Conservation (phyloP, 441 rosid genomes). For the Bocquillonia castaneifolia region DNA sequence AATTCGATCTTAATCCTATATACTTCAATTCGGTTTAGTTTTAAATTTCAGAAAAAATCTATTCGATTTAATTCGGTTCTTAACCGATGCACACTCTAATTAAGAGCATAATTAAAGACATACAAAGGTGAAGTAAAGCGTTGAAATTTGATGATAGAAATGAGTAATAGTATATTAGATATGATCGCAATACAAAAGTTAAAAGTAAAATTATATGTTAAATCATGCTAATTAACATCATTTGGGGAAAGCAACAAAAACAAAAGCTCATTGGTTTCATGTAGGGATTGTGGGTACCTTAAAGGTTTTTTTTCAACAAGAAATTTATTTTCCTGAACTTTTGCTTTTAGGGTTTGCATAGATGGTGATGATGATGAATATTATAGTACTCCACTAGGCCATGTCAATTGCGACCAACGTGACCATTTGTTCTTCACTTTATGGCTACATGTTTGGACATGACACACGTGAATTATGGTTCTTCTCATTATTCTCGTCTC, state of each 20-base stretch:
- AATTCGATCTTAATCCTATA: too few relatives aligned
- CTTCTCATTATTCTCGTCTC: slow-evolving; percentile 10
- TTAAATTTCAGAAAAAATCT: too few relatives aligned
- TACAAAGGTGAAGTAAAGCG: not conserved
- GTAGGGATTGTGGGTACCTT: not conserved
- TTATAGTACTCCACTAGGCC: slow-evolving; percentile 25
- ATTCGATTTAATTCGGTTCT: too few relatives aligned
- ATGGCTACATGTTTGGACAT: slow-evolving; percentile 32
- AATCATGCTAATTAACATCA: slow-evolving; percentile 28
- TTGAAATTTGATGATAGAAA: slow-evolving; percentile 15
- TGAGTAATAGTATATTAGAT: slow-evolving; percentile 13
- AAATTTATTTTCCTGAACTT: not conserved
- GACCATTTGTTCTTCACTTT: slow-evolving; percentile 32
- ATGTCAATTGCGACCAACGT: slow-evolving; percentile 26
- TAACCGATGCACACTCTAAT: too few relatives aligned
- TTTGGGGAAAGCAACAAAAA: not conserved
- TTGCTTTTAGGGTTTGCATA: slow-evolving; percentile 8
- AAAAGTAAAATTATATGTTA: slow-evolving; percentile 18
- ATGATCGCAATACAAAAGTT: slow-evolving; percentile 3
- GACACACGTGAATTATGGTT: slow-evolving; percentile 32
- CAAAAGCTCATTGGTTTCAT: not conserved
- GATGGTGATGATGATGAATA: slow-evolving; percentile 13
- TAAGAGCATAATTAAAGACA: not conserved
- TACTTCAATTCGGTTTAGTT: too few relatives aligned
- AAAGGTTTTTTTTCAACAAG: not conserved